A percentile compares a stretch with the other conserved stretches of the same genome.
Evolutionary conservation across 805 yeast species (phyloP).

Genomic region (Ogataea wickerhamii): DNA sequence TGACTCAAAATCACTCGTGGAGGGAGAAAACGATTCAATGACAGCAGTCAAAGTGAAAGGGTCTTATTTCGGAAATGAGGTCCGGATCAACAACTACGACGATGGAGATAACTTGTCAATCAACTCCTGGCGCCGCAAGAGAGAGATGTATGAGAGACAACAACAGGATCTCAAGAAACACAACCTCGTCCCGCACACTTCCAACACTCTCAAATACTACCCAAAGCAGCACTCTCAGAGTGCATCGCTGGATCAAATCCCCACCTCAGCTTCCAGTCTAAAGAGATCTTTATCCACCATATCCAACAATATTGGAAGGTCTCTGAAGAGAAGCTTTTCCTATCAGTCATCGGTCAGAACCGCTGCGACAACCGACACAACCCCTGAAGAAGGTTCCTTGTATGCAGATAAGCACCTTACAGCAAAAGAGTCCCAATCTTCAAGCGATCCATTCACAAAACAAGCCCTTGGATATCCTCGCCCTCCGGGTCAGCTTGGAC

Average conservation of each 20-base stretch:
- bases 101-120: conserved; percentile 45
- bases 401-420: background rate
- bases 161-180: conserved; percentile 14
- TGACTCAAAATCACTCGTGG: conserved; percentile 11
- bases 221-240: background rate
- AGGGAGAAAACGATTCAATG: conserved; percentile 5
- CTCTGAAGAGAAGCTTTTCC: conserved; percentile 27
- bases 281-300: conserved; percentile 30
- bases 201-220: conserved; percentile 6
- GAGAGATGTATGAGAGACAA: conserved; percentile 39
- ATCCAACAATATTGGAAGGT: conserved; percentile 25
- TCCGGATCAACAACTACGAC: conserved; percentile 29
- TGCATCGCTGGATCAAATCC: conserved; percentile 19
- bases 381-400: conserved; percentile 10
- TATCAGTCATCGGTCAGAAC: conserved; percentile 29
- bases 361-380: conserved; percentile 25
- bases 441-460: conserved; percentile 3
- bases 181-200: conserved; percentile 1
- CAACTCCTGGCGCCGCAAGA: conserved; percentile 49
- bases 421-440: background rate
- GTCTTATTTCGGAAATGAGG: conserved; percentile 22
- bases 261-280: conserved; percentile 15
- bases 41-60: conserved; percentile 1
- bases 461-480: conserved; percentile 6
- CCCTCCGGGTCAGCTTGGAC: conserved; percentile 5